Conservation (phyloP, 2,329 filamentous ascomycete species). For the Delphinella strobiligena region DNA sequence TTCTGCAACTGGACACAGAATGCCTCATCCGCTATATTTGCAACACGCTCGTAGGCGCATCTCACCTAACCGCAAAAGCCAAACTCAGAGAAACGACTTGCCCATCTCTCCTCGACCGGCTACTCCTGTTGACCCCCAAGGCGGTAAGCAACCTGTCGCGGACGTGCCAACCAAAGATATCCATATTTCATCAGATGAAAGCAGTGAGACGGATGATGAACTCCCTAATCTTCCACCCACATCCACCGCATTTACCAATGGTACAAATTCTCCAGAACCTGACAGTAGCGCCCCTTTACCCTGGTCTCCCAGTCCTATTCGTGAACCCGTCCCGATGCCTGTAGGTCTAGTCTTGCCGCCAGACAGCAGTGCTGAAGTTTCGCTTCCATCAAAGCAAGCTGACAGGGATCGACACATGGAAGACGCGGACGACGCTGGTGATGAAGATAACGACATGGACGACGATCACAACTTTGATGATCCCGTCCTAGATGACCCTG, state of each 20-base stretch:
- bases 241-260: neutral
- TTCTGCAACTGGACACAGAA: neutral
- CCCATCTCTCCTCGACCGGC: too few species aligned
- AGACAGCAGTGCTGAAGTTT: neutral
- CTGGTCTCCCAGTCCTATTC: neutral
- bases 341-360: neutral
- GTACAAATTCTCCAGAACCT: neutral
- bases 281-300: neutral
- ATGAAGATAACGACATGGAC: neutral
- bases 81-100: neutral
- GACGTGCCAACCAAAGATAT: neutral
- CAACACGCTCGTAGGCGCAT: neutral
- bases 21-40: neutral
- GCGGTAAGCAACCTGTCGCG: neutral
- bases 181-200: neutral
- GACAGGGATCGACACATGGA: neutral
- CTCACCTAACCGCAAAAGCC: neutral
- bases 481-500: neutral
- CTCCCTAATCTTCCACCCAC: neutral
- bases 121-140: too few species aligned
- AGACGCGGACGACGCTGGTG: neutral
- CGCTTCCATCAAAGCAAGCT: neutral
- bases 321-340: neutral
- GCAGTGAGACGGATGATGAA: neutral
- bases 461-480: neutral